Percentiles rank a stretch among this genome's conserved stretches.
Conservation (phyloP, 2,329 filamentous ascomycete genomes). For the Madurella fahalii region DNA sequence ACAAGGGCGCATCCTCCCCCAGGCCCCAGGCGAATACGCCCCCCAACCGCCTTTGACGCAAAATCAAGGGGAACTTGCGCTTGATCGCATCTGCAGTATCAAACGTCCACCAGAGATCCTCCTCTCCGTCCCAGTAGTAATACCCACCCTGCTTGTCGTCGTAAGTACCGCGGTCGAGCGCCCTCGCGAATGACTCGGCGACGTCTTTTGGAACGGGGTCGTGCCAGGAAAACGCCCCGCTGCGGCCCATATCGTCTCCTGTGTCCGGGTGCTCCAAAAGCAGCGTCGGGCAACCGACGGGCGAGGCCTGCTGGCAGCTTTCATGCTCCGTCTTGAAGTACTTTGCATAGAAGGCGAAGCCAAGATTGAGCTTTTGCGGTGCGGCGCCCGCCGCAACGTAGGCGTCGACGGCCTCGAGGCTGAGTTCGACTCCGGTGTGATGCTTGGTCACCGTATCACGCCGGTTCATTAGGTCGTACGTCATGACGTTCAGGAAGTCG, state of each 20-base stretch:
- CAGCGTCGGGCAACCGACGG: conserved; percentile 57
- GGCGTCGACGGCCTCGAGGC: conserved; percentile 51
- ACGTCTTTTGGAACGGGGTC: conserved; percentile 52
- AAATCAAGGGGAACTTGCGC: conserved; percentile 58
- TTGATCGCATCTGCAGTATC: conserved; percentile 59
- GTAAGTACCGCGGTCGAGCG: conserved; percentile 48
- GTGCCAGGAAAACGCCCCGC: conserved; percentile 55
- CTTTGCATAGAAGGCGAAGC: conserved; percentile 66
- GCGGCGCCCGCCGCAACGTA: conserved; percentile 57
- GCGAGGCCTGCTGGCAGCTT: conserved; percentile 39
- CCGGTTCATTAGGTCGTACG: conserved; percentile 70
- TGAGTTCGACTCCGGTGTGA: conserved; percentile 55
- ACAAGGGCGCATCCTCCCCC: conserved; percentile 58
- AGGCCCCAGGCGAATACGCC: conserved; percentile 74
- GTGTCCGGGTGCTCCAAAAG: conserved; percentile 55
- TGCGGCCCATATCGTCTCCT: conserved; percentile 54
- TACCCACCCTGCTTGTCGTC: conserved; percentile 59
- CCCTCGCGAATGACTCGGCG: conserved; percentile 53
- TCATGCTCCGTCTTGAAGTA: conserved; percentile 56
- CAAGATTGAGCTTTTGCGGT: conserved; percentile 56
- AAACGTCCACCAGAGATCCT: conserved; percentile 69
- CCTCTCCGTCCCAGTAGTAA: conserved; percentile 61
- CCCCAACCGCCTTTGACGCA: conserved; percentile 54
- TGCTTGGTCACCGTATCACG: conserved; percentile 63
- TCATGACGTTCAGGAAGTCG: conserved; percentile 69